Percentiles rank a stretch among this genome's conserved stretches.
phyloP scores from a whole-genome alignment of 441 rosid species.

The Corymbia citriodora region DNA sequence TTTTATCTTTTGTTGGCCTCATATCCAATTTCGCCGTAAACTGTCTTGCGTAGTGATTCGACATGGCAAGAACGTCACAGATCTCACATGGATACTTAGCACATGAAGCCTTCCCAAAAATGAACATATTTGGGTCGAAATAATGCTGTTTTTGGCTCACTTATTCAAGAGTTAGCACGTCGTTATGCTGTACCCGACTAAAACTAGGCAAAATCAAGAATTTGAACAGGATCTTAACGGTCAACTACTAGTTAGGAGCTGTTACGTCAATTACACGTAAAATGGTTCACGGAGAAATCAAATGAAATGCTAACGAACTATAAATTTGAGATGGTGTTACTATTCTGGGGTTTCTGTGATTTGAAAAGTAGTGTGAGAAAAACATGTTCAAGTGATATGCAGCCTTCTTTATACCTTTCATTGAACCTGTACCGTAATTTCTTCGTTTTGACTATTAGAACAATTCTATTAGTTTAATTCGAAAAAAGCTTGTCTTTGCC shows the following conservation, averaged over 20 bases:
- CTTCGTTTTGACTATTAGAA: not conserved
- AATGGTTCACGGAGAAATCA: not conserved
- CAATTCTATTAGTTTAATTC: not conserved
- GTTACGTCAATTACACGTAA: not conserved
- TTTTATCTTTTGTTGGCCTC: not conserved
- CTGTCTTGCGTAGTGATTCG: not conserved
- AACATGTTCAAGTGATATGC: not conserved
- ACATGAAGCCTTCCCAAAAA: not conserved
- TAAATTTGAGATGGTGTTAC: not conserved
- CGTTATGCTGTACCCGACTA: not conserved
- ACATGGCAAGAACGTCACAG: not conserved
- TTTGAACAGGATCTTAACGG: not conserved
- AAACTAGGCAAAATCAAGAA: not conserved
- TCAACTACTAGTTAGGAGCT: not conserved
- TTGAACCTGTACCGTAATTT: not conserved
- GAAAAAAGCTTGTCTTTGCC: not conserved
- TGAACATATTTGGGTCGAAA: not conserved
- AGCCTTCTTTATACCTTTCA: not conserved
- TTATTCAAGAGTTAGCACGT: not conserved
- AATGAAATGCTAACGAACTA: fast-evolving
- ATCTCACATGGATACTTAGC: not conserved
- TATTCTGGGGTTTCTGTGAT: fast-evolving
- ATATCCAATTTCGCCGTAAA: not conserved
- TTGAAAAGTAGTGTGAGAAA: not conserved
- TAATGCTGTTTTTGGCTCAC: not conserved